Evolutionary conservation across 306 rosid genomes (phyloP).

Genomic region (Quercus agrifolia): DNA sequence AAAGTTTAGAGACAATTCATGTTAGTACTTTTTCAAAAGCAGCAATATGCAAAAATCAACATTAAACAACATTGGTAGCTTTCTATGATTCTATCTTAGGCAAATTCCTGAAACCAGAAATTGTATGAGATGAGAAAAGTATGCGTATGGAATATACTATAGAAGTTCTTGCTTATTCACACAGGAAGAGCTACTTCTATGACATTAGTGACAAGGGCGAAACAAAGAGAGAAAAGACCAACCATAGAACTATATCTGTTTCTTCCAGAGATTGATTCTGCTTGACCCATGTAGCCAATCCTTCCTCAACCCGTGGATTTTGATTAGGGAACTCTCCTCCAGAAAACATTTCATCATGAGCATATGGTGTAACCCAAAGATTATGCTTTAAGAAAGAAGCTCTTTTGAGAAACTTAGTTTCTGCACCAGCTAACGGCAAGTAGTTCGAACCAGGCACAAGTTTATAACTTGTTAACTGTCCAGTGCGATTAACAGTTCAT

Average conservation of each 20-base stretch:
- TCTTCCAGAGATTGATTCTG: constrained; percentile 69
- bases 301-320: constrained; percentile 74
- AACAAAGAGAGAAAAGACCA: constrained; percentile 16
- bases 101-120: too few relatives aligned
- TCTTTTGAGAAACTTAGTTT: constrained; percentile 79
- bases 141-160: not conserved
- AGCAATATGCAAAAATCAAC: too few relatives aligned
- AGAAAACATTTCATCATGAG: constrained; percentile 64
- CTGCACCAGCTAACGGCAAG: constrained; percentile 66
- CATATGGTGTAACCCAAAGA: constrained; percentile 36
- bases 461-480: constrained; percentile 78
- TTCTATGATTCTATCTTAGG: too few relatives aligned
- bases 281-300: constrained; percentile 78
- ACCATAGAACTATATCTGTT: constrained; percentile 73
- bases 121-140: not conserved
- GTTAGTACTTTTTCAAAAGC: too few relatives aligned
- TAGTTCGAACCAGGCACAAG: constrained; percentile 83
- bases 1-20: too few relatives aligned
- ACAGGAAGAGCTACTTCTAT: not conserved
- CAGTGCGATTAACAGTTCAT: constrained; percentile 66
- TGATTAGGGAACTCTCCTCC: constrained; percentile 92
- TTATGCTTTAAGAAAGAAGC: constrained; percentile 83
- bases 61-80: too few relatives aligned
- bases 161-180: not conserved
- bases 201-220: not conserved